phyloP scores from a whole-genome alignment of 164 flowering plant species.

The Vitis rupestris region DNA sequence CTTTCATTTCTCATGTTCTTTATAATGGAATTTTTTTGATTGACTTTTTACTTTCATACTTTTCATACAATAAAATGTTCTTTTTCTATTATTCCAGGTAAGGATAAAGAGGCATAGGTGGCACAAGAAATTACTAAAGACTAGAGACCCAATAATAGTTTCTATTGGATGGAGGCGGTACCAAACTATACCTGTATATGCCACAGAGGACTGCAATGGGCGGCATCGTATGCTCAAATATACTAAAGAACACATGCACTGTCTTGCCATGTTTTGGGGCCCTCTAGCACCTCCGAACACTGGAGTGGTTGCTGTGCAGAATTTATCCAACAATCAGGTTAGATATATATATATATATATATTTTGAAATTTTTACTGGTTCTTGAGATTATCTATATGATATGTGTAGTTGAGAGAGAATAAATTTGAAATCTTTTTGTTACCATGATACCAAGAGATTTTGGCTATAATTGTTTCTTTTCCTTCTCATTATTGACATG shows the following conservation, averaged over 20 bases:
- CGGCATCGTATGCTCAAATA: slow-evolving; percentile 94
- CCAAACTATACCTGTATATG: slow-evolving; percentile 87
- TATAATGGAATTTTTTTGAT: too few relatives aligned
- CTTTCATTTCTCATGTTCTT: too few relatives aligned
- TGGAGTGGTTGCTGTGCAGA: slow-evolving; percentile 86
- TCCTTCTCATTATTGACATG: too few relatives aligned
- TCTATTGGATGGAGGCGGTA: slow-evolving; percentile 99
- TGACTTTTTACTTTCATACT: too few relatives aligned
- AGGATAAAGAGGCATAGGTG: slow-evolving; percentile 89
- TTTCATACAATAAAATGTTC: neutral
- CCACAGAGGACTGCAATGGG: slow-evolving; percentile 82
- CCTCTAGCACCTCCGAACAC: slow-evolving; percentile 95
- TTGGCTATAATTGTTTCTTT: too few relatives aligned
- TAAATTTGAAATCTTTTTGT: too few relatives aligned
- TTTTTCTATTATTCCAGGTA: slow-evolving; percentile 41
- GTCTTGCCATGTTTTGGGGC: slow-evolving; percentile 97
- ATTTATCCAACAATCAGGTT: slow-evolving; percentile 82
- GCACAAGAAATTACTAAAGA: slow-evolving; percentile 86
- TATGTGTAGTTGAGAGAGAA: too few relatives aligned
- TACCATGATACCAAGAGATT: too few relatives aligned
- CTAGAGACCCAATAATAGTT: slow-evolving; percentile 82
- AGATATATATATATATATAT: neutral
- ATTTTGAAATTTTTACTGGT: neutral
- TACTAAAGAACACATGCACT: slow-evolving; percentile 97
- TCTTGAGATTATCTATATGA: too few relatives aligned